Evolutionary conservation across 2,329 filamentous ascomycete genomes (phyloP), one percentile per base, ranked within the genome.

Genomic region (Calonectria fujianensis): DNA sequence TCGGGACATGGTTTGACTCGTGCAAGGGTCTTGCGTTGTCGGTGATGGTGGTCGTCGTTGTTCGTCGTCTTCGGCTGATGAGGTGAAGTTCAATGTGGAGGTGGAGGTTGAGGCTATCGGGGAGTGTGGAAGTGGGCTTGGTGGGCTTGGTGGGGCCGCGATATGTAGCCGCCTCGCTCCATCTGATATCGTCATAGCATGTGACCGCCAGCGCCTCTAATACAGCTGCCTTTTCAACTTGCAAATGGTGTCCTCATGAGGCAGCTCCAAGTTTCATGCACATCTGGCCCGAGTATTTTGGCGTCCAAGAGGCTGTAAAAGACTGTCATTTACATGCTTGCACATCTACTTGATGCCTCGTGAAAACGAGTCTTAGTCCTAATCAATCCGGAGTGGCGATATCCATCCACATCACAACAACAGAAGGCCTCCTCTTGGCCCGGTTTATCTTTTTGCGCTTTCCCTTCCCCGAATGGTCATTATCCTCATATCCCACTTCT

Each of bases 1-100:
- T 81, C 94, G 93, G 27, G 92, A 93, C 92, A 93, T 93, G 70
- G 39, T 82, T 51, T 48, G 27, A 14, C 57, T 57, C 52, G 24
- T 65, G 8, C n/a, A 69, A 20, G 50, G 48, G 31, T 45, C 7
- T 39, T 6, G n/a, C 61, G 32, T 10, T 35, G 32, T 35, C 32
- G 4, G 52, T 27, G 37, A 11, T 50, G 54, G 45, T 18, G 13
- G 27, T n/a, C 16, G 27, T 32, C n/a, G 14, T 48, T 2, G 41
- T 20, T n/a, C 4, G 45, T 52, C 5, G 31, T 41, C 14, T 50
- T 65, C 20, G 32, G 35, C 11, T 29, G 57, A 31, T 39, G 39
- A 35, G 18, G 51, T 37, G 48, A 37, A 57, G 57, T 52, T 64
- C 39, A 51, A 71, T 31, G 59, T 48, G 67, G 70, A 69, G 67